Base-by-base conservation (phyloP, 2,329 filamentous ascomycete genomes). In the Xylaria sp. region DNA sequence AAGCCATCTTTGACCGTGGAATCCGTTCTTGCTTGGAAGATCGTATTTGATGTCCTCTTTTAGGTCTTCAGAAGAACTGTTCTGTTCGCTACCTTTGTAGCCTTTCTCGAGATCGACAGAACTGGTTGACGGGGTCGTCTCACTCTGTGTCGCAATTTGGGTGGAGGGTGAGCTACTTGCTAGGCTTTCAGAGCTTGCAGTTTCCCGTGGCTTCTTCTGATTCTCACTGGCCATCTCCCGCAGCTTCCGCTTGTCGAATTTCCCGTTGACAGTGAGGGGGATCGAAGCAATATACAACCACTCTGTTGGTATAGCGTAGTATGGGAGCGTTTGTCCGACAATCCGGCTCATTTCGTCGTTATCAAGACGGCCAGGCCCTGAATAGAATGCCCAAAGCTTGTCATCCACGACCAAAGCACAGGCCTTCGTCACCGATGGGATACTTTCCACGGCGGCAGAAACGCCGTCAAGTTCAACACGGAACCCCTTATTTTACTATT, bases 401-500 rank as follows among this genome's bases (percentile, higher is more conserved):
- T 81, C 81, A 57, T 84, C 80, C 48, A 87, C 80, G 41, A 86
- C 76, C 46, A 88, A 76, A 6, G 83, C 82, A 34, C 83, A 83
- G 2, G 84, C 86, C 72, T 83, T 83, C 62, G 77, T 81, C 37
- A 89, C 82, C 1, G 81, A 82, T 0, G 83, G 80, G 25, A 82
- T 82, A 51, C 81, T 80, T 71, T 82, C 83, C 65, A 87, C 80
- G 13, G 84, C 83, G n/a, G 83, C 78, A 1, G 87, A 82, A 34
- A 90, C 84, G 44, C 87, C 86, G 65, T 89, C 87, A 10, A 90
- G 83, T 76, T 90, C 87, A 55, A 90, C 85, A 28, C 88, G 85
- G 75, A 89, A 89, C 8, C 88, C 87, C 82, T 81, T 62, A 48
- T 13, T 9, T 23, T 9, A 25, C 15, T 5, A 55, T 73, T 50